Base-by-base conservation (phyloP, 768 basidiomycete genomes). In the Macrolepiota fuliginosa region DNA sequence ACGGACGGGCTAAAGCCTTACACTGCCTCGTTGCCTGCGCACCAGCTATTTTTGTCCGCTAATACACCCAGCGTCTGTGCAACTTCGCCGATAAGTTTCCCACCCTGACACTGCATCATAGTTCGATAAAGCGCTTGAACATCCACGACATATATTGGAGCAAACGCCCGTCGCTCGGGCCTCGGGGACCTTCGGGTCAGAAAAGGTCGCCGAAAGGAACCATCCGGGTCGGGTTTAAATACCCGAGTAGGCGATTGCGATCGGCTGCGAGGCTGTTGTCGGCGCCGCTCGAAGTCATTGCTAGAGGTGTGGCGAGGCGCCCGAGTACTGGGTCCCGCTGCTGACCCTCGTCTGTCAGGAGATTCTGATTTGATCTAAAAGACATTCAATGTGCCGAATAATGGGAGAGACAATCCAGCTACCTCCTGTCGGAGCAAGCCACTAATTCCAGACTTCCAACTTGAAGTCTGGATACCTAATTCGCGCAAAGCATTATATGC, bases 1-100 rank as follows among this genome's bases (percentile, higher is more conserved):
- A 32, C 36, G 42, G 13, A 46, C 3, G 25, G 9, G 13, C 17
- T 9, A 17, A 11, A 32, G 40, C 32, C 82, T 68, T 64, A 83
- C 83, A 73, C 73, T 36, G 81, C 79, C 66, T 84, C 83, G 54
- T 83, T 82, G 0, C 82, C 83, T 9, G 82, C 81, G 68, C 82
- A 83, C 64, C 76, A 76, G 9, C 71, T 73, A 24, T 69, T 59
- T n/a, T 68, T 71, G 35, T 75, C 70, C 0, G 71, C 65, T 64
- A 79, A 59, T 24, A 49, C 24, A 19, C 63, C 68, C 47, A 84
- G 55, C 6, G 67, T 63, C 22, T 69, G 71, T 27, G 79, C 77
- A 11, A 77, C 76, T 6, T 72, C 71, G 0, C 73, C 66, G 10
- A 69, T 36, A 29, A 51, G 22, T 19, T 60, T 62, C 3, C 65